Evolutionary conservation across 2,329 filamentous ascomycete species (phyloP).

Genomic region (Colletotrichum sp.): DNA sequence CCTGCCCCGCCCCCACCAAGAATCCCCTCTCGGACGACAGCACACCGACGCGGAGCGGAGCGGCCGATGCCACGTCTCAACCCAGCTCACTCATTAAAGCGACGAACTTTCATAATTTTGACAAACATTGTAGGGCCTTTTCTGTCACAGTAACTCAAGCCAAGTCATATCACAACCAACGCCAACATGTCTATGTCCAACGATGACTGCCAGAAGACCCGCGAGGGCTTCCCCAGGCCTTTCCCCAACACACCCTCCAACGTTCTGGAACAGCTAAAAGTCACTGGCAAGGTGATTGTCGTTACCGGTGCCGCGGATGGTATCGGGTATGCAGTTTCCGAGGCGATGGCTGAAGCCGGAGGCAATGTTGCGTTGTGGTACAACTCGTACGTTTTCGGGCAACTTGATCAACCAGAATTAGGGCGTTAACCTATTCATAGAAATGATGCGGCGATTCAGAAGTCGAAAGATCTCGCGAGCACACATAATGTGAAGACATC

Average conservation of each 20-base stretch:
- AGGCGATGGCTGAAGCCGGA: slow-evolving; percentile 50
- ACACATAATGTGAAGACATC: slow-evolving; percentile 38
- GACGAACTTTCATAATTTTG: not conserved
- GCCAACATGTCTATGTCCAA: slow-evolving; percentile 43
- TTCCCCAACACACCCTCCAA: slow-evolving; percentile 44
- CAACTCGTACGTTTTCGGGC: slow-evolving; percentile 24
- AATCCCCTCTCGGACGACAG: slow-evolving; percentile 10
- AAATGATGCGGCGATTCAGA: slow-evolving; percentile 36
- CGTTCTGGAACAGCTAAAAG: slow-evolving; percentile 47
- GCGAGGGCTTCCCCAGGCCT: slow-evolving; percentile 40
- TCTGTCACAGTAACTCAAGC: not conserved
- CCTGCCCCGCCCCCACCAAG: not conserved
- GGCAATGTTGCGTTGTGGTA: slow-evolving; percentile 46
- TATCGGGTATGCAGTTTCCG: slow-evolving; percentile 47
- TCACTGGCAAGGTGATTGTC: slow-evolving; percentile 46
- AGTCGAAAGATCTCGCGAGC: slow-evolving; percentile 35
- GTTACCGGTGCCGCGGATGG: slow-evolving; percentile 51
- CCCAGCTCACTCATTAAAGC: not conserved
- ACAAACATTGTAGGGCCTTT: accelerated
- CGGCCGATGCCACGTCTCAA: not conserved
- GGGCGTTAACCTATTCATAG: not conserved
- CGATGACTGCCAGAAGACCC: slow-evolving; percentile 30
- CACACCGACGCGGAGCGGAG: slow-evolving; percentile 5
- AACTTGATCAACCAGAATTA: accelerated
- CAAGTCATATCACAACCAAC: not conserved